A percentile compares a stretch with the other conserved stretches of the same genome.
These are phyloP conservation scores for Fusarium protoensiforme DNA, from an alignment of 2,329 filamentous ascomycete species.

Conservation along the genomic window DNA sequence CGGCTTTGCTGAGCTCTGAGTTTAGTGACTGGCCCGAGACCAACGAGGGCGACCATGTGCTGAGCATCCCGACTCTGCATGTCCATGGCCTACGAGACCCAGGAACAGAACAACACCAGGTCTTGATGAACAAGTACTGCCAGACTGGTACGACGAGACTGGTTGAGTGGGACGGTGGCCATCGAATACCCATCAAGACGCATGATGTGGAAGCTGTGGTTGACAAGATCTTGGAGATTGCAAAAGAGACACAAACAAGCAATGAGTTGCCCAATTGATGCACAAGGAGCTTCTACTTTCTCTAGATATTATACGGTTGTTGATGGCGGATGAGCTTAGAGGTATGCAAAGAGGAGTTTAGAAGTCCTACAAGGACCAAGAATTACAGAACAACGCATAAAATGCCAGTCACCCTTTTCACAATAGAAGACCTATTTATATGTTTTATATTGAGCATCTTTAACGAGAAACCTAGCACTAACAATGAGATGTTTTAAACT, in stretches of 20 bases:
- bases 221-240: constrained; percentile 42
- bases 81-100: constrained; percentile 66
- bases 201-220: constrained; percentile 67
- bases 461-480: not conserved
- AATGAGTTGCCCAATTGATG: constrained; percentile 11
- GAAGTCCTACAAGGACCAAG: not conserved
- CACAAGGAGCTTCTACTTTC: not conserved
- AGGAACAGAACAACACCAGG: constrained; percentile 63
- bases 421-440: not conserved
- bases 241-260: constrained; percentile 2
- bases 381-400: not conserved
- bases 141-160: constrained; percentile 63
- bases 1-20: constrained; percentile 34
- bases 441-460: not conserved
- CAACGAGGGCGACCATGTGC: constrained; percentile 52
- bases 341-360: not conserved
- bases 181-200: constrained; percentile 76
- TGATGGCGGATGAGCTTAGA: not conserved
- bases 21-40: constrained; percentile 58
- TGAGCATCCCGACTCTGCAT: constrained; percentile 50
- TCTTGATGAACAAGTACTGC: constrained; percentile 70
- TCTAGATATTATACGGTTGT: not conserved
- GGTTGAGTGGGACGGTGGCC: constrained; percentile 79
- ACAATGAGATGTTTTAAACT: not conserved
- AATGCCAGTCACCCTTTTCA: not conserved